Conservation (phyloP, 495 filamentous ascomycete species). For the Alectoria sarmentosa region DNA sequence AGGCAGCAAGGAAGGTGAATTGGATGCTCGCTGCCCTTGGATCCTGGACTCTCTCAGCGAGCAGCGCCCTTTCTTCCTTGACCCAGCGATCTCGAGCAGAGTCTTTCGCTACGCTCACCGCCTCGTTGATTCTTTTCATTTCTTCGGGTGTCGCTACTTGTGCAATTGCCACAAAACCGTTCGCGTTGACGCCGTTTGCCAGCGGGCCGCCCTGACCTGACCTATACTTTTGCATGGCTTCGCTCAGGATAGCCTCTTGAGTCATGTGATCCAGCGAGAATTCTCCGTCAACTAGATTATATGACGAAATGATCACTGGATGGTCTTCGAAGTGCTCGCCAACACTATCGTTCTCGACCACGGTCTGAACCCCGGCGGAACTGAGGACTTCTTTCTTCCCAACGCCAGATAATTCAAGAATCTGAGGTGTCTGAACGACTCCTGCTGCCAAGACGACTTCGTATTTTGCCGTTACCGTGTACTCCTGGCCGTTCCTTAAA, state of each 20-base stretch:
- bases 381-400: constrained; percentile 32
- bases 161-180: constrained; percentile 10
- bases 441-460: constrained; percentile 51
- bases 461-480: constrained; percentile 26
- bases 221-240: constrained; percentile 11
- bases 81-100: neutral
- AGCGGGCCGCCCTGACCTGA: constrained; percentile 16
- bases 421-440: constrained; percentile 41
- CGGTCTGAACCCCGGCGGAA: constrained; percentile 31
- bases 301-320: constrained; percentile 15
- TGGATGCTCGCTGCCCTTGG: constrained; percentile 6
- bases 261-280: constrained; percentile 16
- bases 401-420: constrained; percentile 49
- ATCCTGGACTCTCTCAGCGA: constrained; percentile 8
- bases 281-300: constrained; percentile 13
- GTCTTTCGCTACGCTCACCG: neutral
- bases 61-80: neutral
- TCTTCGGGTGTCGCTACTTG: constrained; percentile 7
- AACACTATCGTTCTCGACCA: constrained; percentile 36
- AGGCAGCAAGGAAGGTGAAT: constrained; percentile 3
- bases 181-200: constrained; percentile 2
- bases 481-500: constrained; percentile 20
- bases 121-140: constrained; percentile 2
- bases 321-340: constrained; percentile 45
- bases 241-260: neutral